Percentiles rank a stretch among this genome's conserved stretches.
phyloP scores from a whole-genome alignment of 148 eudicot species.

The Rhododendron simsii region DNA sequence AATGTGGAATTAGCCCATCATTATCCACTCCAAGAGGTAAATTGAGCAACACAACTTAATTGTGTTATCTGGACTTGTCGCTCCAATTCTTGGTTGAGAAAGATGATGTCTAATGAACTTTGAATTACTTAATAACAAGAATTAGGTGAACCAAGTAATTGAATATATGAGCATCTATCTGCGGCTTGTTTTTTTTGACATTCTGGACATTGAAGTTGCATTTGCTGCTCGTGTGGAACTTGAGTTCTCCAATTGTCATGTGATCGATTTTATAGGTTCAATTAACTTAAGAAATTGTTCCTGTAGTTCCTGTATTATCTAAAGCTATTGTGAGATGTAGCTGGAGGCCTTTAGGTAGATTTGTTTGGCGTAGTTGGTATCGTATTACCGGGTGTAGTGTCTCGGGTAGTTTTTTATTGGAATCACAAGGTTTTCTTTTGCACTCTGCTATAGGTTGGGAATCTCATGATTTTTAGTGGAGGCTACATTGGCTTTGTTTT shows the following conservation, averaged over 20 bases:
- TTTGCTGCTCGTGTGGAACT: background rate
- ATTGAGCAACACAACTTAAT: background rate
- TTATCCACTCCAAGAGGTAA: background rate
- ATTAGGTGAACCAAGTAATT: background rate
- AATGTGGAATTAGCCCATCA: background rate
- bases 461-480: background rate
- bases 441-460: background rate
- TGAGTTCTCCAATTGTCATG: background rate
- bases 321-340: background rate
- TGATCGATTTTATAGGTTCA: background rate
- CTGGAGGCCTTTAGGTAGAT: background rate
- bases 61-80: background rate
- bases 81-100: background rate
- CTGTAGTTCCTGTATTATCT: background rate
- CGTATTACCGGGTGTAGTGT: background rate
- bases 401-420: background rate
- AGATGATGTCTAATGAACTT: background rate
- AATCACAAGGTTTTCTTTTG: background rate
- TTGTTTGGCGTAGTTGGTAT: background rate
- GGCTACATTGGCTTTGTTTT: background rate
- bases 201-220: background rate
- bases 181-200: background rate
- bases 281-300: too few species aligned
- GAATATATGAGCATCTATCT: background rate
- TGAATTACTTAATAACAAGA: background rate